These are phyloP conservation scores for Dictyostelium gargantuum DNA, from an alignment of 208 protist species.

Conservation along the genomic window DNA sequence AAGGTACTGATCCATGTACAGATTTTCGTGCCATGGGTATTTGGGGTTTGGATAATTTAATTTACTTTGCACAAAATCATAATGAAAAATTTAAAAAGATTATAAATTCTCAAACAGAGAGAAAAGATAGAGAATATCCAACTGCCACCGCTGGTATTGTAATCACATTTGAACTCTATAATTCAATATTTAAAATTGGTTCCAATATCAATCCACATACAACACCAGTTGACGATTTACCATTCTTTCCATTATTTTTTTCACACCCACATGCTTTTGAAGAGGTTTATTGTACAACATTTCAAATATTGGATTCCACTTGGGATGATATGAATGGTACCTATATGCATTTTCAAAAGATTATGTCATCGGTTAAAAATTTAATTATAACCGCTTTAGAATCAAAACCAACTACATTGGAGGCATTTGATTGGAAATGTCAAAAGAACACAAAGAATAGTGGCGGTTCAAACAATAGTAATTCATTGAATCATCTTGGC, in stretches of 20 bases:
- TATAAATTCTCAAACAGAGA: background rate
- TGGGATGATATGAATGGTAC: conserved; percentile 74
- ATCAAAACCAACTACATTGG: conserved; percentile 67
- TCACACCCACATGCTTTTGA: conserved; percentile 70
- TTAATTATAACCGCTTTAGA: conserved; percentile 55
- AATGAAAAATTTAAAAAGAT: conserved; percentile 38
- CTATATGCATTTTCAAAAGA: conserved; percentile 73
- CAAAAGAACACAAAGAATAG: conserved; percentile 52
- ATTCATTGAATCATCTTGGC: no score
- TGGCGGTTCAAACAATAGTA: background rate
- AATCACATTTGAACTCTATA: conserved; percentile 57
- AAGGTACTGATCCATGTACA: conserved; percentile 87
- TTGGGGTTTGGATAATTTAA: conserved; percentile 51
- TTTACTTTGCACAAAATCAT: conserved; percentile 50
- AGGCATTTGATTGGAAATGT: conserved; percentile 66
- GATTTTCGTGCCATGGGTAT: conserved; percentile 86
- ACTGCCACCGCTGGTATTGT: conserved; percentile 70
- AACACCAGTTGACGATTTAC: background rate
- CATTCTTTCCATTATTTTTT: conserved; percentile 64
- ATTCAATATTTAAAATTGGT: background rate
- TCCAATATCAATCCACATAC: background rate
- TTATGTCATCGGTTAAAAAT: conserved; percentile 67
- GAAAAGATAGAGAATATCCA: conserved; percentile 75
- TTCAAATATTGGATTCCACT: conserved; percentile 71
- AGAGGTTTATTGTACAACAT: conserved; percentile 73